Evolutionary conservation across 2,329 filamentous ascomycete genomes (phyloP), one percentile per base, ranked within the genome.

Genomic region (Epichloe typhina): DNA sequence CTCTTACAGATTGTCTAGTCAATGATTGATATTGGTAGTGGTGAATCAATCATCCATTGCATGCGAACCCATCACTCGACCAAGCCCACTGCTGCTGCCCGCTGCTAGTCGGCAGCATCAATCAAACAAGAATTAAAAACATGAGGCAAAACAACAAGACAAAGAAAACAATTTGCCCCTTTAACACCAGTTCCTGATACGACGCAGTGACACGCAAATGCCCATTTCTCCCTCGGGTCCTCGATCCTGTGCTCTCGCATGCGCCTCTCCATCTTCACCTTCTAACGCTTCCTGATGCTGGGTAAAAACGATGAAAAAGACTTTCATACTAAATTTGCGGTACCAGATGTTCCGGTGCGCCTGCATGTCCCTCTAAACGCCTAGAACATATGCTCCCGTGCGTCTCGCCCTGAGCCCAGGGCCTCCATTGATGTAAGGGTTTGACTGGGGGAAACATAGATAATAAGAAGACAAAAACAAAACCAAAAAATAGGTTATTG

Each of bases 221-320:
- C 21, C 23, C 23, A 31, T 26, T 7, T 17, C 15, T 21, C 13
- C 21, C 3, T n/a, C 23, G 21, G 21, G 13, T 44, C 21, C 8
- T 23, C 21, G n/a, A 31, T 44, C 9, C 23, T 8, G 5, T n/a
- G 2, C 23, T 44, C 41, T 44, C 41, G 41, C 23, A 44, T 44
- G 21, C 41, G 23, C 41, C 41, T 13, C 11, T 26, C 5, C 40
- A 13, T 26, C 13, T 9, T 15, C 23, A 5, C 17, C 36, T 21
- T 44, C 33, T 37, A 44, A 44, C 40, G 40, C 42, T 49, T 39
- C 40, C 42, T 19, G 47, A 44, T 49, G 47, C 47, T 23, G 36
- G n/a, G 23, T 39, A 39, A 43, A 13, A 23, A 23, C 7, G 1
- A n/a, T 9, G 21, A 26, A 26, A 31, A 23, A 44, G 7, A 44